phyloP scores from a whole-genome alignment of 129 eudicot genomes.

The Solidago caesia region DNA sequence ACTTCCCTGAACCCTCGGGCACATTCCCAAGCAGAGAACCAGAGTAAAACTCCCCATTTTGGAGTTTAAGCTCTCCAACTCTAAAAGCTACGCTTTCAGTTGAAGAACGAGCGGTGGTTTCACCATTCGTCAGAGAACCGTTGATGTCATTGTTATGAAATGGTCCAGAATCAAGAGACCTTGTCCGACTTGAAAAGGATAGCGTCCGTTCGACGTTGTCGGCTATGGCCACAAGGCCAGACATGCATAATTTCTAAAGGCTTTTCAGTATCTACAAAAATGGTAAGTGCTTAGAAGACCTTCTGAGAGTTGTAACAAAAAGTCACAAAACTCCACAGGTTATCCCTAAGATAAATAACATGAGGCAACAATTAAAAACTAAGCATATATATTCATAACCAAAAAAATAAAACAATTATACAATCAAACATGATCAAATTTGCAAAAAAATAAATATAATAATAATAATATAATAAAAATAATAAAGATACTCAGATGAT shows the following conservation, averaged over 20 bases:
- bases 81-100: constrained; percentile 47
- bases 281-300: constrained; percentile 4
- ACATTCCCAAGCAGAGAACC: constrained; percentile 61
- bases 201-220: constrained; percentile 46
- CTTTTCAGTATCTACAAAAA: constrained; percentile 16
- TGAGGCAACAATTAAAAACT: constrained; percentile 4
- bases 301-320: not conserved
- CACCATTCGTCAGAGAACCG: constrained; percentile 41
- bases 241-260: constrained; percentile 77
- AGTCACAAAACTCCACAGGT: constrained; percentile 17
- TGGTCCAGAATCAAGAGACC: constrained; percentile 54
- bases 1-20: constrained; percentile 82
- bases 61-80: constrained; percentile 51
- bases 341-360: constrained; percentile 12
- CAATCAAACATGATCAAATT: not conserved
- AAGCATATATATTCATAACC: not conserved
- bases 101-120: constrained; percentile 48
- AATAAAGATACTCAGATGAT: too few species aligned
- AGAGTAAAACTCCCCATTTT: constrained; percentile 66
- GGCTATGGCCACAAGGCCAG: constrained; percentile 64
- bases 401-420: not conserved
- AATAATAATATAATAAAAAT: too few species aligned
- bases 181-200: constrained; percentile 52
- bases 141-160: constrained; percentile 32
- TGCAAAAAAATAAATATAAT: not conserved